Evolutionary conservation across 805 yeast species (phyloP).

Genomic region (Saturnispora galanensis): DNA sequence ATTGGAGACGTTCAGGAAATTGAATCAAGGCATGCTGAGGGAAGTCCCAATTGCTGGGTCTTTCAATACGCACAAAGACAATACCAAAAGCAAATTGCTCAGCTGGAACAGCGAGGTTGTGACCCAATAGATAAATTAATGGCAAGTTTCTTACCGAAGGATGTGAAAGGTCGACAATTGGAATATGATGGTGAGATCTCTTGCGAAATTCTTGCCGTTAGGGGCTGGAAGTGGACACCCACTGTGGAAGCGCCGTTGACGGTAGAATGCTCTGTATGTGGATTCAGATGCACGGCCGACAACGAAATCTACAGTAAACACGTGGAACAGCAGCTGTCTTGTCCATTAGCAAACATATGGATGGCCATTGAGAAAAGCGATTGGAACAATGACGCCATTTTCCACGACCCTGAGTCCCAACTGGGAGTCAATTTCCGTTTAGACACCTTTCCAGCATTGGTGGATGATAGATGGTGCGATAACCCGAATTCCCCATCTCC

Average conservation of each 20-base stretch:
- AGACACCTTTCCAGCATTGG: not conserved
- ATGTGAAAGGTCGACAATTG: not conserved
- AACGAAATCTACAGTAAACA: conserved; percentile 2
- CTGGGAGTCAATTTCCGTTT: not conserved
- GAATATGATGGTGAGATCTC: not conserved
- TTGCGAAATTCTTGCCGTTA: conserved; percentile 1
- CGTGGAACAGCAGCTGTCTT: conserved; percentile 1
- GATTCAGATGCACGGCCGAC: not conserved
- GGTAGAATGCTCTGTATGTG: conserved; percentile 9
- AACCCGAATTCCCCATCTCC: conserved; percentile 30
- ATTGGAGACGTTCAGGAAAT: conserved; percentile 48
- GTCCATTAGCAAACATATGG: conserved; percentile 8
- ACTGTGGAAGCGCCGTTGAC: conserved; percentile 5
- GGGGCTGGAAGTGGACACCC: conserved; percentile 11
- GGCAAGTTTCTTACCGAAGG: not conserved
- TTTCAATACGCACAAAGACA: not conserved
- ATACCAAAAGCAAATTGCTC: not conserved
- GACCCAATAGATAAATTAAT: too few species aligned
- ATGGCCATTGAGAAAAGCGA: not conserved
- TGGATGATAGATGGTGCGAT: not conserved
- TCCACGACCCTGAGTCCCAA: conserved; percentile 4
- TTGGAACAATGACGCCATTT: not conserved
- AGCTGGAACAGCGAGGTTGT: not conserved
- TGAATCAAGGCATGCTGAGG: conserved; percentile 39
- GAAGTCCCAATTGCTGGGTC: conserved; percentile 30